Conservation (phyloP, 2,329 filamentous ascomycete species). For the Cladophialophora carrionii region DNA sequence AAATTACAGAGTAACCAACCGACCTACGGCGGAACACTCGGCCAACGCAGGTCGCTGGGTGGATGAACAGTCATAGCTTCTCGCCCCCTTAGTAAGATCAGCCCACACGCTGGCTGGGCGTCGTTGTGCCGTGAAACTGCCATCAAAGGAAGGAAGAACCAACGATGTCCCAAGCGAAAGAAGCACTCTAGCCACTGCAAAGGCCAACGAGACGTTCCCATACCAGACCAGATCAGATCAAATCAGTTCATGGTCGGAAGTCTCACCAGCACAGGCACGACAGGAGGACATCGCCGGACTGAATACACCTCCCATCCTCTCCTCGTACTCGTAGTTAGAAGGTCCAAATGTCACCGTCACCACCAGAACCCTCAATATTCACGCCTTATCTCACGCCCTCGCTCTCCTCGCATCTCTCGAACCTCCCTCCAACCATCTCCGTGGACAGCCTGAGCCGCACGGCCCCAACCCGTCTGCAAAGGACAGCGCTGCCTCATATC, state of each 20-base stretch:
- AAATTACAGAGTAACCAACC: background rate
- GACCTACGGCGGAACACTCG: background rate
- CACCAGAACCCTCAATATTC: conserved; percentile 22
- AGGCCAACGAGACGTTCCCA: background rate
- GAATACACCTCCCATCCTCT: background rate
- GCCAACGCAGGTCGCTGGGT: background rate
- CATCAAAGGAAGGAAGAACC: background rate
- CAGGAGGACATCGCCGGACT: background rate
- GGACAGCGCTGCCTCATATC: conserved; percentile 32
- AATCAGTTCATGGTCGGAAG: background rate
- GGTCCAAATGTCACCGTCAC: conserved; percentile 5
- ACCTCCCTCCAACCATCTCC: conserved; percentile 17
- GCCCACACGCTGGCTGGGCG: background rate
- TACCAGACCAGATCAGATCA: background rate
- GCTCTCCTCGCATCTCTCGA: conserved; percentile 13
- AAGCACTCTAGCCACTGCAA: background rate
- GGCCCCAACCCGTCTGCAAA: conserved; percentile 16
- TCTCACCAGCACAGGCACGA: background rate
- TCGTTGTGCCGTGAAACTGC: background rate
- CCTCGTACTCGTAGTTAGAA: background rate
- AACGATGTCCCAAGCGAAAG: background rate
- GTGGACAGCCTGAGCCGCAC: conserved; percentile 27
- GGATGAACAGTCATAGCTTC: background rate
- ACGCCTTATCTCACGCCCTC: conserved; percentile 20
- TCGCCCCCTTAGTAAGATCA: background rate